Conservation (phyloP, 352 stramenopile species). For the Phytophthora sp. region DNA sequence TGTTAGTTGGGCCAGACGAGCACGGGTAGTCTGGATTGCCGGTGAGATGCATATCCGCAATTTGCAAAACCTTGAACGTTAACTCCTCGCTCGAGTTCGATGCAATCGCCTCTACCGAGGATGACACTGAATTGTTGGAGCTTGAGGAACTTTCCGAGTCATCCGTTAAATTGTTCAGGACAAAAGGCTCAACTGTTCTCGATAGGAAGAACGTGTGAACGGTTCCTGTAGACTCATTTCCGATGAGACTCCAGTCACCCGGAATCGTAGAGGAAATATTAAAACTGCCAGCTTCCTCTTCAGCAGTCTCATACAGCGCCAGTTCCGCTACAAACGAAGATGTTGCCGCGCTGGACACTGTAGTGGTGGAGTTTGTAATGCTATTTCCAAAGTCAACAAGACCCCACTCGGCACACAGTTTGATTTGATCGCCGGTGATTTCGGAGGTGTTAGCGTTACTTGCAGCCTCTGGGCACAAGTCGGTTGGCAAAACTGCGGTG, state of each 20-base stretch:
- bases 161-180: slow-evolving; percentile 5
- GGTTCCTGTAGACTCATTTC: slow-evolving; percentile 15
- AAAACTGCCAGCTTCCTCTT: slow-evolving; percentile 19
- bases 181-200: slow-evolving; percentile 24
- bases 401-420: slow-evolving; percentile 33
- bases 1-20: slow-evolving; percentile 22
- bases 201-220: slow-evolving; percentile 30
- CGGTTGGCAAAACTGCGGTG: slow-evolving; percentile 20
- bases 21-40: slow-evolving; percentile 45
- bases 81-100: slow-evolving; percentile 35
- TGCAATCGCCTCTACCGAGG: slow-evolving; percentile 29
- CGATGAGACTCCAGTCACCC: slow-evolving; percentile 31
- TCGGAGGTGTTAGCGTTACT: slow-evolving; percentile 22
- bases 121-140: slow-evolving; percentile 23
- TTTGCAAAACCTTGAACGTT: slow-evolving; percentile 68
- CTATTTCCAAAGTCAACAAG: slow-evolving; percentile 19
- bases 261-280: slow-evolving; percentile 26
- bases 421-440: slow-evolving; percentile 27
- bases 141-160: not conserved
- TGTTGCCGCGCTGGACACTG: slow-evolving; percentile 16
- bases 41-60: slow-evolving; percentile 71
- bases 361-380: slow-evolving; percentile 8
- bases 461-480: slow-evolving; percentile 12
- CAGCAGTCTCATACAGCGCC: slow-evolving; percentile 27
- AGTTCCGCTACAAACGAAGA: slow-evolving; percentile 35